Base-by-base conservation (phyloP, 2,329 filamentous ascomycete species). In the Didymella pomorum region DNA sequence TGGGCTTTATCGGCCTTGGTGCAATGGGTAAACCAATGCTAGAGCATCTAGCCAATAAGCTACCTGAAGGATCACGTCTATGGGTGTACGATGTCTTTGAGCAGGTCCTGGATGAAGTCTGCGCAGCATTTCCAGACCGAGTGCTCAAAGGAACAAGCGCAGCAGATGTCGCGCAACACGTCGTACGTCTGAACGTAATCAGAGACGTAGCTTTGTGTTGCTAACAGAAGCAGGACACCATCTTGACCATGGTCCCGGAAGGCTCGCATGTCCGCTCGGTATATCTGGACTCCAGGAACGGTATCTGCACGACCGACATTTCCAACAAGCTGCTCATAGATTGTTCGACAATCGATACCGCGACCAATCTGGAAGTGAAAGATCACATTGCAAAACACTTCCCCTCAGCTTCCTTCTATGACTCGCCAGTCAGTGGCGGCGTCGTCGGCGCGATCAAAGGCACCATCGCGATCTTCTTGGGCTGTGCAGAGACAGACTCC, bases 381-480 rank as follows among this genome's bases (percentile, higher is more conserved):
- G 71, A 79, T 1, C 73, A 79, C 23, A 76, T 80, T 25, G 46
- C 63, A 4, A 44, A 70, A 4, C 64, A 75, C 18, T 79, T 79
- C 42, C 78, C 79, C 0, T 63, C 71, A 0, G 78, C 82, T 9
- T 75, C 71, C 3, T 84, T 85, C 70, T 84, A 83, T 69, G 83
- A 85, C 57, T 78, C 82, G 1, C 83, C 83, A 2, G 83, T 85
- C 26, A 82, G 79, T 35, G 83, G 83, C 23, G 83, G 83, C 11
- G 79, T 80, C 5, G 74, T 83, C 16, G 83, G 83, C n/a, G 83
- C 83, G 3, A 72, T 80, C 44, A 80, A 79, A 45, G 83, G 76
- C 11, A 83, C 80, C 0, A 77, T 86, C 25, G 81, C 84, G 50
- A 84, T 86, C 75, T 86, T 86, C 78, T 76, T 86, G 29, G 83